A percentile compares a stretch with the other conserved stretches of the same genome.
These are phyloP conservation scores for Tetrahymena borealis DNA, from an alignment of 73 alveolate species.

Conservation along the genomic window DNA sequence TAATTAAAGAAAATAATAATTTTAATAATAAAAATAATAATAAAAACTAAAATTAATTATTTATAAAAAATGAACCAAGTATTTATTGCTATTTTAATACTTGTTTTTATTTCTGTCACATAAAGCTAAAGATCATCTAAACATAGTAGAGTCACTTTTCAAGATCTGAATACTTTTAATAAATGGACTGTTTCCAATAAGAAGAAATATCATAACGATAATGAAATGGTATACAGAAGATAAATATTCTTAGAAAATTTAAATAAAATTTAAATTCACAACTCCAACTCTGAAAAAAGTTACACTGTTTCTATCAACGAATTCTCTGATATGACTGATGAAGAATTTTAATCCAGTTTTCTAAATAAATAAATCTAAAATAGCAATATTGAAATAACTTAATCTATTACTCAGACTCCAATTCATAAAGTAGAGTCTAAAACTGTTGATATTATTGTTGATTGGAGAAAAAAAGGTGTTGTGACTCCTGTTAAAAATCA, in stretches of 20 bases:
- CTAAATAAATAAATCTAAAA: background rate
- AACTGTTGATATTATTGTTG: slow-evolving; percentile 51
- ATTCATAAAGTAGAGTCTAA: background rate
- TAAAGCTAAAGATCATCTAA: no score
- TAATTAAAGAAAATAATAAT: no score
- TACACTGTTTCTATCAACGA: slow-evolving; percentile 9
- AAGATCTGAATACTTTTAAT: no score
- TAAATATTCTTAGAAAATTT: slow-evolving; percentile 7
- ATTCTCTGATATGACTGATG: slow-evolving; percentile 32
- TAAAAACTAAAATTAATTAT: no score
- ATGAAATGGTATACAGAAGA: slow-evolving; percentile 5
- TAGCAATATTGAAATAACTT: background rate
- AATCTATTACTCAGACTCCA: no score
- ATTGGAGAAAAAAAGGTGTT: slow-evolving; percentile 52
- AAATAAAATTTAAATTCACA: background rate
- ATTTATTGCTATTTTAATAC: no score
- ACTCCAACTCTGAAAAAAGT: background rate
- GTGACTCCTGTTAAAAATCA: slow-evolving; percentile 45
- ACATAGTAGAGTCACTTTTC: no score
- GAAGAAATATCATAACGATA: background rate
- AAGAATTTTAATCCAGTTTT: slow-evolving; percentile 3
- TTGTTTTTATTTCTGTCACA: no score
- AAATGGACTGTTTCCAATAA: background rate
- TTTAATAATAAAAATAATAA: no score
- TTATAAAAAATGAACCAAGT: no score